Base-by-base conservation (phyloP, 1,284 basidiomycete species). In the Laetiporus sulphureus region DNA sequence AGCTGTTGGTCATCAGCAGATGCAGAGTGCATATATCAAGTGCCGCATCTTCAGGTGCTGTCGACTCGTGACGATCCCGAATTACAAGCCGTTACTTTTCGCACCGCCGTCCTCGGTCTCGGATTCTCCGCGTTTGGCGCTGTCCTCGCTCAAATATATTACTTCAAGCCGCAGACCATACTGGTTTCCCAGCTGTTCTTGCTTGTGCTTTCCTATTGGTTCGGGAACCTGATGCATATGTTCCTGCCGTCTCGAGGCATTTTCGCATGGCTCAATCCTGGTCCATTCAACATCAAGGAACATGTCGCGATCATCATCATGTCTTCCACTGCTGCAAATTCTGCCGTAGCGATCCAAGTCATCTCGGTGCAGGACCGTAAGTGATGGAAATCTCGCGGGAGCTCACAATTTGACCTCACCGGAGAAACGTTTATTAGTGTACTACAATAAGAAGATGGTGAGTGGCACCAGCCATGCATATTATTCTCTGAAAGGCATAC, bases 221-320 rank as follows among this genome's bases (percentile, higher is more conserved):
- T 65, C 27, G 63, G 66, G 2, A 61, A 61, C 42, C 52, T 40
- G 16, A 59, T 65, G 62, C 56, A 58, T 25, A 54, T 52, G 15
- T 40, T 54, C 20, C 51, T 67, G 6, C 65, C 66, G 1, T 54
- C 52, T 4, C 48, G 46, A 12, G 67, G 66, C 7, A 41, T 57
- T 33, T 66, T 65, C 55, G 44, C 56, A 12, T 66, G 53, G 42
- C 51, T 73, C 42, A 69, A 70, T 42, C 67, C 69, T 1, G 69
- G 69, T 1, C 66, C 39, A 25, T 41, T 41, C 30, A 41, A 41
- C 24, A 59, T 63, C 46, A 59, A 61, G 51, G 57, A 61, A 43
- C 59, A 61, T 40, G 57, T 58, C 19, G 58, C 59, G 11, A 60
- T 61, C 35, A 61, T 63, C 48, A 65, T 65, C 52, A 63, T 65